phyloP scores from a whole-genome alignment of 148 eudicot species.

The Arctostaphylos glauca region DNA sequence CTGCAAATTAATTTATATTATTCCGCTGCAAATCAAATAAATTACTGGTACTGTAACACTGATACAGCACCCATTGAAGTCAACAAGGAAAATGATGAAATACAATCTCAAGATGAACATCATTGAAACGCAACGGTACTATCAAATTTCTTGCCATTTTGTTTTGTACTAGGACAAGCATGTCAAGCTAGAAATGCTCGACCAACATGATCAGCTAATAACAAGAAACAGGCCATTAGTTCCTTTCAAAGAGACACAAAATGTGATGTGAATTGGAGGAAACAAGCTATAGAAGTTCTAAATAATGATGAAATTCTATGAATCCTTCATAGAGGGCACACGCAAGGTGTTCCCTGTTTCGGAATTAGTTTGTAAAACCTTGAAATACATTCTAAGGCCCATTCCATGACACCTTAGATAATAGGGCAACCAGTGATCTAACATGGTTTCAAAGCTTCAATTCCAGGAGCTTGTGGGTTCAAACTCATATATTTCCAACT shows the following conservation, averaged over 20 bases:
- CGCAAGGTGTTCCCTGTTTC: not conserved
- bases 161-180: not conserved
- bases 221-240: not conserved
- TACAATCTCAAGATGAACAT: not conserved
- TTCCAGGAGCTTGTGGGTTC: not conserved
- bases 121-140: not conserved
- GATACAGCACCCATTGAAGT: not conserved
- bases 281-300: not conserved
- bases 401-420: not conserved
- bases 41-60: not conserved
- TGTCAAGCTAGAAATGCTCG: not conserved
- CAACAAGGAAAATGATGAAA: not conserved
- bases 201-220: not conserved
- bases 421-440: not conserved
- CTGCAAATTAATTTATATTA: slow-evolving; percentile 37
- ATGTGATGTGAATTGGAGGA: not conserved
- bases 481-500: not conserved
- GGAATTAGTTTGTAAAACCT: not conserved
- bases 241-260: not conserved
- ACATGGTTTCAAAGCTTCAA: not conserved
- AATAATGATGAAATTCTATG: not conserved
- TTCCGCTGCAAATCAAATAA: not conserved
- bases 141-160: not conserved
- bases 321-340: not conserved
- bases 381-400: not conserved